Evolutionary conservation across 164 flowering plant genomes (phyloP), one percentile per base, ranked within the genome.

Genomic region (Cinnamomum micranthum): DNA sequence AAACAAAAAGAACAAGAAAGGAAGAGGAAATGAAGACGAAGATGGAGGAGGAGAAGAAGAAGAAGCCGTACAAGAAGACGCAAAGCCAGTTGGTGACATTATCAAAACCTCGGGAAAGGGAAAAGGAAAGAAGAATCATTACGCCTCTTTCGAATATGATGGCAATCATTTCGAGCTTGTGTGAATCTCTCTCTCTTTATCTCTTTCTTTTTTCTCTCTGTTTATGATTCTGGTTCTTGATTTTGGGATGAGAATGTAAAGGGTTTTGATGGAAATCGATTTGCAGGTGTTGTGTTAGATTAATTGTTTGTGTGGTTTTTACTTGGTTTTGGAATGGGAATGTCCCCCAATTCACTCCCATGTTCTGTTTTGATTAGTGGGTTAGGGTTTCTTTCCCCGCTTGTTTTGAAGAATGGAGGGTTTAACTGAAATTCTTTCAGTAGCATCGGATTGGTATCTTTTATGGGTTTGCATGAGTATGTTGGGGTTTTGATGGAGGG

Each of bases 81-180:
- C 93, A 20, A 87, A 85, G 77, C 97, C 97, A 24, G 52, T 94
- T 22, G 98, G 97, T 1, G 90, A 89, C 6, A 75, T 76, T 14
- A 71, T 89, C 76, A 86, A 80, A 85, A 80, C 85, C 50, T 72
- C 92, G 1, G 94, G 93, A 0, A 91, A 85, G 73, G 97, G 98
- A 1, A 84, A 77, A 65, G 74, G 76, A 13, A 74, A 77, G 83
- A 82, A 80, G 81, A 83, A 50, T 58, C 92, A 91, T 55, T 94
- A 77, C 75, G 50, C 70, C 22, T 80, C 92, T 4, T 94, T 91
- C 50, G 95, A 91, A 77, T 88, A 69, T 70, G 94, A 90, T 59
- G 94, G 93, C 1, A 81, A 84, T 74, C 85, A 71, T 3, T 89
- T 87, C 52, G 87, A 87, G 4, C 85, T 92, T 6, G 98, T 6